Conservation (phyloP, 768 basidiomycete genomes). For the Chalciporus pseudorubinellus region DNA sequence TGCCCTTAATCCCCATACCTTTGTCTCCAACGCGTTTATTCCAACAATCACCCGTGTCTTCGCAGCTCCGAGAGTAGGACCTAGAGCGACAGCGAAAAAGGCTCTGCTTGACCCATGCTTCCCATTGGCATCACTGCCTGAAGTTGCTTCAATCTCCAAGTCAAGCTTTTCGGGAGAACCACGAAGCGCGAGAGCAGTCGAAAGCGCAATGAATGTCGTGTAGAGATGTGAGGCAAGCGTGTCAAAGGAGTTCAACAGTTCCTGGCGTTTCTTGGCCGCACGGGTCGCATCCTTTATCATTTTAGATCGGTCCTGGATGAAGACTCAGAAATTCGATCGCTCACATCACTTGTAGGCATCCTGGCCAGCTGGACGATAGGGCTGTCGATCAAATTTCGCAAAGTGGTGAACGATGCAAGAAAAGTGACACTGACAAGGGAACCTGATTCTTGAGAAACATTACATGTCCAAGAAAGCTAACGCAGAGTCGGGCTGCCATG, state of each 20-base stretch:
- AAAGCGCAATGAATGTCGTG: constrained; percentile 72
- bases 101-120: constrained; percentile 31
- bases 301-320: not conserved
- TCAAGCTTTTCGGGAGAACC: constrained; percentile 5
- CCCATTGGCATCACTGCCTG: not conserved
- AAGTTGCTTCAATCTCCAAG: not conserved
- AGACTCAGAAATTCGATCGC: constrained; percentile 5
- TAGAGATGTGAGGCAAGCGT: constrained; percentile 69
- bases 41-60: constrained; percentile 60
- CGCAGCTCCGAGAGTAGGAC: constrained; percentile 60
- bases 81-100: constrained; percentile 63
- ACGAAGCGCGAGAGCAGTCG: constrained; percentile 57
- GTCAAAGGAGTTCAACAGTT: constrained; percentile 65
- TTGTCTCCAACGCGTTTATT: constrained; percentile 62
- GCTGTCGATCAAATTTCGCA: constrained; percentile 33
- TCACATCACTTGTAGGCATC: constrained; percentile 48
- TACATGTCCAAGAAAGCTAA: constrained; percentile 63
- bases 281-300: constrained; percentile 41
- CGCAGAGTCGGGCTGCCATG: constrained; percentile 63
- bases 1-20: constrained; percentile 24
- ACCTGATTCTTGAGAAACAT: constrained; percentile 78
- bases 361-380: constrained; percentile 64
- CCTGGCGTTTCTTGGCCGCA: constrained; percentile 56
- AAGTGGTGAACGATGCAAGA: not conserved
- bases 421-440: constrained; percentile 59